phyloP scores from a whole-genome alignment of 305 asterid genomes.

The Monarda citriodora region DNA sequence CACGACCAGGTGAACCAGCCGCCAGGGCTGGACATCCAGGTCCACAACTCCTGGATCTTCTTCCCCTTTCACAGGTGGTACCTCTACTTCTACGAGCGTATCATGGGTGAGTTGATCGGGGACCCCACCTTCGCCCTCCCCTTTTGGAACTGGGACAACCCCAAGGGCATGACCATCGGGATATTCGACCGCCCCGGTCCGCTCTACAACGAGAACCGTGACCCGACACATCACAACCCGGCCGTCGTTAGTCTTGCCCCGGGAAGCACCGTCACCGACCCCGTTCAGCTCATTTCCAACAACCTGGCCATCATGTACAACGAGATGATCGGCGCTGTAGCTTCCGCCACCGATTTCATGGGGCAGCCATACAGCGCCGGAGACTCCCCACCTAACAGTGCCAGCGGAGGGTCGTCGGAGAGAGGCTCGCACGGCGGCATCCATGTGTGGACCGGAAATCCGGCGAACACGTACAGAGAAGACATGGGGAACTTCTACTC shows the following conservation, averaged over 20 bases:
- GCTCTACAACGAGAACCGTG: conserved; percentile 33
- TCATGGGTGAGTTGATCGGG: conserved; percentile 27
- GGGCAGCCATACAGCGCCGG: conserved; percentile 32
- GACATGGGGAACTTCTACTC: conserved; percentile 38
- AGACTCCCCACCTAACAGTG: neutral
- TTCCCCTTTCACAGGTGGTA: conserved; percentile 50
- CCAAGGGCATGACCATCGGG: conserved; percentile 46
- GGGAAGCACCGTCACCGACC: conserved; percentile 9
- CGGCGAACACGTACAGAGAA: conserved; percentile 26
- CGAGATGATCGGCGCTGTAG: conserved; percentile 28
- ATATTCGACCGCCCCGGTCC: conserved; percentile 25
- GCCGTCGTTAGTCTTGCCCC: conserved; percentile 28
- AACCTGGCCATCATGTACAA: conserved; percentile 37
- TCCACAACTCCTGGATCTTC: conserved; percentile 43
- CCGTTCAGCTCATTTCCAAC: conserved; percentile 33
- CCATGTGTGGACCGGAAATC: conserved; percentile 32
- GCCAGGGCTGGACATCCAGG: conserved; percentile 21
- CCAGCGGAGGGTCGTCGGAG: conserved; percentile 35
- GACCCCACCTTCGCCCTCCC: conserved; percentile 49
- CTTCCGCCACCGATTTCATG: conserved; percentile 28
- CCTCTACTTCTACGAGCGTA: conserved; percentile 42
- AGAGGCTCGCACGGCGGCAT: conserved; percentile 36
- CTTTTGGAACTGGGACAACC: conserved; percentile 60
- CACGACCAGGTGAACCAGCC: conserved; percentile 24
- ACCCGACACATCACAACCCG: conserved; percentile 17